Evolutionary conservation across 805 yeast species (phyloP), one percentile per base, ranked within the genome.

Genomic region (Candida stauntonica): DNA sequence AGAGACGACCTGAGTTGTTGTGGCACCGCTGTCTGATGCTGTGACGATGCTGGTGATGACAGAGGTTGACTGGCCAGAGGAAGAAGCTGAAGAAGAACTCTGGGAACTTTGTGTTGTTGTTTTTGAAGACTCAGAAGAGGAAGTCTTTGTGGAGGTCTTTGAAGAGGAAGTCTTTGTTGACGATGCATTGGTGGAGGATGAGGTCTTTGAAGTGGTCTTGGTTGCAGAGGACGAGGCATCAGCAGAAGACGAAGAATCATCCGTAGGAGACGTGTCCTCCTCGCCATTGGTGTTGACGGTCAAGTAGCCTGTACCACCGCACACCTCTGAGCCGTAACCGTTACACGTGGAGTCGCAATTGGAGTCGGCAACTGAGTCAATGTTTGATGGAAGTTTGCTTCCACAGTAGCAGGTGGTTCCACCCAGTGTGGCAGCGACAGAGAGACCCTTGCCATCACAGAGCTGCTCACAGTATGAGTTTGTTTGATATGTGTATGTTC

Each of bases 321-420:
- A 86, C 8, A 45, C 62, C 38, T 81, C 82, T 3, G 48, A 31
- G 8, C 76, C 73, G 60, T 71, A 86, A n/a, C 87, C 94, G 16
- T 54, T 57, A 60, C 95, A 86, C 5, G 50, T 27, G 1, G 51
- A 42, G 35, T 55, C 45, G 60, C 88, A 81, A 17, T 59, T 44
- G 30, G 52, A 41, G 11, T 56, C 53, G 29, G 53, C 44, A 3
- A 60, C 54, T 13, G 61, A 21, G 3, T 50, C 42, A 9, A 55
- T 47, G 3, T 64, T 47, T 7, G 59, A 38, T 4, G 77, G 68
- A 3, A 67, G 53, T 1, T 63, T 44, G 50, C 70, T 62, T 19
- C 91, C 91, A 59, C 95, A 85, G 52, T 72, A 82, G 58, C 95
- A 85, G 15, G 60, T 57, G 18, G 66, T 51, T 7, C 87, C 86